Base-by-base conservation (phyloP, 768 basidiomycete genomes). In the Hygrocybe punicea region DNA sequence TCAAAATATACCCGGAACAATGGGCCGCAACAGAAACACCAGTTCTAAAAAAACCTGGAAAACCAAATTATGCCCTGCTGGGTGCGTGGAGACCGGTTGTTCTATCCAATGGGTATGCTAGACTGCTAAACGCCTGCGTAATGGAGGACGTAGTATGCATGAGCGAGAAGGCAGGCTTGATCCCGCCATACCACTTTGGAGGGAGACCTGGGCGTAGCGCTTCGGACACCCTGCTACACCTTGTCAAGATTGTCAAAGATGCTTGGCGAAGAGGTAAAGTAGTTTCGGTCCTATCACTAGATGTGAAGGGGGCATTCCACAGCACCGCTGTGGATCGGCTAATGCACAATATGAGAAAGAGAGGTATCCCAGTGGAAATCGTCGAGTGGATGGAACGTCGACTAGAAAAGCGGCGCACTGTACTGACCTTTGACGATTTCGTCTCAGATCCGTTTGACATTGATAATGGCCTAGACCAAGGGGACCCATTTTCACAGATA, bases 291-390 rank as follows among this genome's bases (percentile, higher is more conserved):
- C 60, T 77, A 0, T 73, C 70, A 51, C 62, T 76, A 0, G 74
- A 78, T 59, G 72, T 77, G 0, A 66, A 77, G 56, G 74, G 69
- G 0, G 75, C 74, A 0, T 78, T 76, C 52, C 76, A 70, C 0
- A 75, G 67, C 53, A 67, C 63, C 0, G 67, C 62, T 0, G 59
- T 62, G 0, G 61, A 65, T 11, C 36, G 51, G 0, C 59, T 76
- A 0, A 19, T 69, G 0, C 64, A 72, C 46, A 60, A 74, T 33
- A 61, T 76, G 63, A 50, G 61, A 11, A 59, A n/a, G 50, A 23
- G 50, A 0, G 57, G 70, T 6, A 56, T 74, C 0, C 69, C 72
- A 0, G 29, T 44, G 13, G 60, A 60, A 14, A 58, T 62, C 14
- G 57, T 63, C 1, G 51, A 61, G 0, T 71, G 61, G 58, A 48